Percentiles rank a stretch among this genome's conserved stretches.
Conservation (phyloP, 2,329 filamentous ascomycete genomes). For the Pseudogymnoascus sp. region DNA sequence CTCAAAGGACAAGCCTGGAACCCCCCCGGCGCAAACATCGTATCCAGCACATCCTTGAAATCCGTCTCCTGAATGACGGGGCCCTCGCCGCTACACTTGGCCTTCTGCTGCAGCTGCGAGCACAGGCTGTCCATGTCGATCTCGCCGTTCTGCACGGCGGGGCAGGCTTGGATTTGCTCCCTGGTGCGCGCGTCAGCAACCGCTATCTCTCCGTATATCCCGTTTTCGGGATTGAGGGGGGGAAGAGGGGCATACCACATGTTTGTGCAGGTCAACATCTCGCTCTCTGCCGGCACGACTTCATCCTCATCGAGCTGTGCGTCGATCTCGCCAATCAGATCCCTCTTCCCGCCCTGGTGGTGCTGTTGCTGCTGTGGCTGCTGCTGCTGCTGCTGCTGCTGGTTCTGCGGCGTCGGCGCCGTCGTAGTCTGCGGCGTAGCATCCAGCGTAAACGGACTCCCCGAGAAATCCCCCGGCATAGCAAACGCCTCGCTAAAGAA, state of each 20-base stretch:
- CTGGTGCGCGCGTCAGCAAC: slow-evolving; percentile 36
- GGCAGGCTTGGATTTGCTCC: slow-evolving; percentile 82
- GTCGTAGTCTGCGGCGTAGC: slow-evolving; percentile 23
- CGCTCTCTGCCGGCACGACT: slow-evolving; percentile 49
- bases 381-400: neutral
- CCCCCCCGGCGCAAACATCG: neutral
- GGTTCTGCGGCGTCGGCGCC: neutral
- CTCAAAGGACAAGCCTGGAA: neutral
- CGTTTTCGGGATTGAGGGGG: too few species aligned
- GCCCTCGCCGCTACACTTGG: slow-evolving; percentile 84
- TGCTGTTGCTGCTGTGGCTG: neutral
- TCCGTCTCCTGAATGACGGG: slow-evolving; percentile 84
- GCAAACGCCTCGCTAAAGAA: slow-evolving; percentile 60
- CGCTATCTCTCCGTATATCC: too few species aligned
- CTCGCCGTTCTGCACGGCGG: slow-evolving; percentile 80
- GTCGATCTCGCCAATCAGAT: slow-evolving; percentile 71
- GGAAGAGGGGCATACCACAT: slow-evolving; percentile 59
- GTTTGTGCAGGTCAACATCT: slow-evolving; percentile 76
- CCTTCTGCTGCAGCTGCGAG: slow-evolving; percentile 87
- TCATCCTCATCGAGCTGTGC: slow-evolving; percentile 65
- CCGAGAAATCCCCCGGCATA: slow-evolving; percentile 60
- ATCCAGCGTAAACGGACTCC: slow-evolving; percentile 69
- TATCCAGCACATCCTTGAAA: slow-evolving; percentile 60
- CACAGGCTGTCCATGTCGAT: slow-evolving; percentile 92
- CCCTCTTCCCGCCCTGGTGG: slow-evolving; percentile 43